A percentile compares a stretch with the other conserved stretches of the same genome.
Conservation (phyloP, 495 filamentous ascomycete species). For the Neurospora africana region DNA sequence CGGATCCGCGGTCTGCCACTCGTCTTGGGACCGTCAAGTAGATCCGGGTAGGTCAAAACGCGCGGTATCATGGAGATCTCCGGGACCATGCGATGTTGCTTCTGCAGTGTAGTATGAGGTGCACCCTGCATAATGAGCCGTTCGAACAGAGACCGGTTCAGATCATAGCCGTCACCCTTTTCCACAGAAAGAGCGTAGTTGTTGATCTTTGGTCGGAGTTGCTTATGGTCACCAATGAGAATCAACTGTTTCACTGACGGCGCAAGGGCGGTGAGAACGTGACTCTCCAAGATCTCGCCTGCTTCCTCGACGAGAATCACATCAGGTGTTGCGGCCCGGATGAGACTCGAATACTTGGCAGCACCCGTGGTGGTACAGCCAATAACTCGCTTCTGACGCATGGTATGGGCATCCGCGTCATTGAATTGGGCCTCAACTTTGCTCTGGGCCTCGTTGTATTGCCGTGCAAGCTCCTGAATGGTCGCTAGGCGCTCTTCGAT, state of each 20-base stretch:
- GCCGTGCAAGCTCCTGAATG: slow-evolving; percentile 24
- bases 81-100: slow-evolving; percentile 63
- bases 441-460: slow-evolving; percentile 35
- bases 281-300: slow-evolving; percentile 64
- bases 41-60: slow-evolving; percentile 51
- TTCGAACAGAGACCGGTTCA: slow-evolving; percentile 67
- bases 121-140: slow-evolving; percentile 47
- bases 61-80: slow-evolving; percentile 56
- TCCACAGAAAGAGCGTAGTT: slow-evolving; percentile 56
- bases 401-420: slow-evolving; percentile 34
- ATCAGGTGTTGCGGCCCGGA: slow-evolving; percentile 41
- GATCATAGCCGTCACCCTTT: slow-evolving; percentile 55
- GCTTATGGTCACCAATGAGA: slow-evolving; percentile 70
- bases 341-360: slow-evolving; percentile 46
- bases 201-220: slow-evolving; percentile 62
- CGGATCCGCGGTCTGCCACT: slow-evolving; percentile 24
- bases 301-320: slow-evolving; percentile 67
- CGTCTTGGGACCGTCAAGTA: slow-evolving; percentile 50
- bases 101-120: slow-evolving; percentile 44
- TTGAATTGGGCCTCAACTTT: slow-evolving; percentile 30
- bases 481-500: slow-evolving; percentile 36
- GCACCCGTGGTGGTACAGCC: slow-evolving; percentile 68
- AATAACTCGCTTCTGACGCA: slow-evolving; percentile 52
- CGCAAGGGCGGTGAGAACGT: slow-evolving; percentile 54
- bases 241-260: slow-evolving; percentile 54